Conservation (phyloP, 1,284 basidiomycete species). For the Pseudozyma thailandica region DNA sequence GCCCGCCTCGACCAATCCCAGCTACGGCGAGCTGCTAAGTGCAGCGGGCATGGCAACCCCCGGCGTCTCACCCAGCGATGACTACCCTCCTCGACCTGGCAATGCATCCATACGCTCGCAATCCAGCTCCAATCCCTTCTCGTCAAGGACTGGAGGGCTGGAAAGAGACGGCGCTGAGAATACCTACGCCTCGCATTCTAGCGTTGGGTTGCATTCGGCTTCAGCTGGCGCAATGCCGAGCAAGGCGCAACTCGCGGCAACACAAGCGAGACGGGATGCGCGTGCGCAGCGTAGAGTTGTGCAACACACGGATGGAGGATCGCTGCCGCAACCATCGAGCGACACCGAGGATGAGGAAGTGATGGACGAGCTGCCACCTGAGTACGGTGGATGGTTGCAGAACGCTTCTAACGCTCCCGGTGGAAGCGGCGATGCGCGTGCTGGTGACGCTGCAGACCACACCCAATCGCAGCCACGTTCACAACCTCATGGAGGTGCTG, state of each 20-base stretch:
- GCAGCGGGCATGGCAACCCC: constrained; percentile 19
- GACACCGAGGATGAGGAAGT: constrained; percentile 49
- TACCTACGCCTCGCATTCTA: constrained; percentile 2
- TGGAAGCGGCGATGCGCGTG: too few relatives aligned
- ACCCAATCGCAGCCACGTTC: too few relatives aligned
- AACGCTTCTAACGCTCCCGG: not conserved
- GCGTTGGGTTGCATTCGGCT: constrained; percentile 18
- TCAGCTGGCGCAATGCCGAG: constrained; percentile 10
- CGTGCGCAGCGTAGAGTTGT: constrained; percentile 26
- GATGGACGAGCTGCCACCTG: constrained; percentile 48
- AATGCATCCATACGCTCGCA: constrained; percentile 19
- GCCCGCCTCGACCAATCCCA: constrained; percentile 21
- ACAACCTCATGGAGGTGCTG: too few relatives aligned
- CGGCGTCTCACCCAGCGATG: constrained; percentile 13
- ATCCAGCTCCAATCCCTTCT: constrained; percentile 24
- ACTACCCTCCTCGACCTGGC: constrained; percentile 18
- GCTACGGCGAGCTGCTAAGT: constrained; percentile 39
- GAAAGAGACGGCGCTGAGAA: not conserved
- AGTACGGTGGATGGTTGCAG: constrained; percentile 52
- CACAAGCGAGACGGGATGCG: constrained; percentile 23
- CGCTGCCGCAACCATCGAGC: constrained; percentile 41
- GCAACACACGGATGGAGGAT: constrained; percentile 48
- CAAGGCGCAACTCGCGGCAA: constrained; percentile 22
- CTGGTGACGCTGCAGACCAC: too few relatives aligned
- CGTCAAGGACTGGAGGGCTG: constrained; percentile 2